A percentile compares a stretch with the other conserved stretches of the same genome.
Evolutionary conservation across 2,329 filamentous ascomycete species (phyloP).

Genomic region (Tolypocladium sp.): DNA sequence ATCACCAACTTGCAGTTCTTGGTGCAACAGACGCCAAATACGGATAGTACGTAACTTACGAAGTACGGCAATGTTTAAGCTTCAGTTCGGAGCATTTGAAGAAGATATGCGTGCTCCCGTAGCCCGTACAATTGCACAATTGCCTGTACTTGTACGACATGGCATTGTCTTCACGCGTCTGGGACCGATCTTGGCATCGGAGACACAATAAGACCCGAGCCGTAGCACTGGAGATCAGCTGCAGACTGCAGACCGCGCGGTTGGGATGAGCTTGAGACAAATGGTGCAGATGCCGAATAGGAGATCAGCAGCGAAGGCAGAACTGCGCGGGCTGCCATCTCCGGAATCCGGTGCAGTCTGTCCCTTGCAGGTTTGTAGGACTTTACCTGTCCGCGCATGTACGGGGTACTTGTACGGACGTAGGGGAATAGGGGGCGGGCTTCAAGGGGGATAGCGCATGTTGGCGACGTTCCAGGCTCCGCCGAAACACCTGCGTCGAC

Average conservation of each 20-base stretch:
- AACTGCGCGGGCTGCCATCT: no score
- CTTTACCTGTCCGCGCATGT: no score
- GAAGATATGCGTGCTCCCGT: no score
- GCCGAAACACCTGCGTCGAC: neutral
- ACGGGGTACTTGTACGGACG: no score
- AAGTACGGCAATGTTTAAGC: neutral
- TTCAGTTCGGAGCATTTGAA: neutral
- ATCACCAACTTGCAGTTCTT: neutral
- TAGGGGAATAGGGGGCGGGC: neutral
- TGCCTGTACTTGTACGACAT: no score
- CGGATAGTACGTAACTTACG: no score
- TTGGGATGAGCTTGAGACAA: neutral
- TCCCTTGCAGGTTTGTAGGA: no score
- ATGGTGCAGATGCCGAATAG: neutral
- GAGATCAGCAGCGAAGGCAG: no score
- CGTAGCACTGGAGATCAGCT: neutral
- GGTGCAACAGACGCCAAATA: neutral
- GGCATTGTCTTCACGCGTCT: neutral
- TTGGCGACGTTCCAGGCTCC: neutral
- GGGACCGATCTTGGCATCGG: neutral
- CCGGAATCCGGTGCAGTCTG: no score
- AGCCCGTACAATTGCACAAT: no score
- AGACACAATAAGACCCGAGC: neutral
- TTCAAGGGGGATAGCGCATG: neutral
- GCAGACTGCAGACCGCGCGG: neutral